phyloP scores from a whole-genome alignment of 441 rosid genomes.

The Brassica hybrid region DNA sequence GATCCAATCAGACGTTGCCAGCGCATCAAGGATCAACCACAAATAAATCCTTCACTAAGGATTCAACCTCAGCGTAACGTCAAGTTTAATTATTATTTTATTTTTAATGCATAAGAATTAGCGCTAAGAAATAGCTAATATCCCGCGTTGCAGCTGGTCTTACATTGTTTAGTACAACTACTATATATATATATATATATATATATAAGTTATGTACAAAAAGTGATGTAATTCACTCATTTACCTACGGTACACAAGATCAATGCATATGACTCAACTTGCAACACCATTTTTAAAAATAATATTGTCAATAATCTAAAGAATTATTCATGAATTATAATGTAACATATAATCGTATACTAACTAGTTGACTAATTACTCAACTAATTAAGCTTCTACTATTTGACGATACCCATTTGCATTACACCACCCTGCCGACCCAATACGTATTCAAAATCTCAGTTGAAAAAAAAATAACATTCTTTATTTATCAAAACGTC shows the following conservation, averaged over 20 bases:
- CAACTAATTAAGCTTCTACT: not conserved
- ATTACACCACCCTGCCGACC: not conserved
- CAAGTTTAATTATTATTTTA: too few species aligned
- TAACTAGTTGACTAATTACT: constrained; percentile 5
- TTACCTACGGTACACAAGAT: not conserved
- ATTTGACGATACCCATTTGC: not conserved
- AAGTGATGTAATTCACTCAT: not conserved
- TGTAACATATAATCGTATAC: not conserved
- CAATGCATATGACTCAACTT: constrained; percentile 12
- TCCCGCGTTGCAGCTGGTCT: too few species aligned
- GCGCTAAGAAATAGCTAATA: too few species aligned
- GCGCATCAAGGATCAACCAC: too few species aligned
- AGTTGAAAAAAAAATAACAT: not conserved
- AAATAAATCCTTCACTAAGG: too few species aligned
- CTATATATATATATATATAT: too few species aligned
- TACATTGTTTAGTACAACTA: too few species aligned
- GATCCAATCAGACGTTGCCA: too few species aligned
- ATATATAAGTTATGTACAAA: too few species aligned
- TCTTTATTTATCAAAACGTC: too few species aligned
- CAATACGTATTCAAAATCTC: not conserved
- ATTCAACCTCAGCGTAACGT: too few species aligned
- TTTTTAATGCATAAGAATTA: too few species aligned
- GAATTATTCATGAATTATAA: not conserved
- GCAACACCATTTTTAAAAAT: not conserved
- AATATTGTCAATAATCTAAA: not conserved